phyloP scores from a whole-genome alignment of 768 basidiomycete species.

The Pleurotus tuber-regium region DNA sequence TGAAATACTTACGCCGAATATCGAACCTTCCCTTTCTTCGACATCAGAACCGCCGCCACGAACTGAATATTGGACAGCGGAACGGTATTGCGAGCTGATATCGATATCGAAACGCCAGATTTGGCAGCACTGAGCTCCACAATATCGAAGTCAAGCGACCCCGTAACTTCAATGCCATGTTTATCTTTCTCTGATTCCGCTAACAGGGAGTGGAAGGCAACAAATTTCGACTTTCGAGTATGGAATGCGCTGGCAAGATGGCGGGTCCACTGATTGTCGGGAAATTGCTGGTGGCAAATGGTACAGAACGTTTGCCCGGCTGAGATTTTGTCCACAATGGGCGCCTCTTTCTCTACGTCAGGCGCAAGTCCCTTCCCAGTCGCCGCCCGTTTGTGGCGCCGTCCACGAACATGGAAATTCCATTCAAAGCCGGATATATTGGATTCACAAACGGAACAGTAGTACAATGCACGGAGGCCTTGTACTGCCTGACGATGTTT shows the following conservation, averaged over 20 bases:
- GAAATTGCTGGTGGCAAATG: constrained; percentile 25
- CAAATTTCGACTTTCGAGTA: constrained; percentile 32
- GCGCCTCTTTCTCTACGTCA: constrained; percentile 28
- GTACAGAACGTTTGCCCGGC: constrained; percentile 23
- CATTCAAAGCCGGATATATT: constrained; percentile 23
- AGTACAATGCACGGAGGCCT: constrained; percentile 17
- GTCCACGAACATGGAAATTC: constrained; percentile 21
- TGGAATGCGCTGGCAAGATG: constrained; percentile 33
- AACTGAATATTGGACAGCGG: constrained; percentile 28
- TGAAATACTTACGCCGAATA: constrained; percentile 25
- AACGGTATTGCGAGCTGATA: constrained; percentile 26
- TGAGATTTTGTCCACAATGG: constrained; percentile 15
- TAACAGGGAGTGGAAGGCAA: constrained; percentile 37
- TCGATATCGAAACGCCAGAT: constrained; percentile 17
- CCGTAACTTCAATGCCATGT: constrained; percentile 43
- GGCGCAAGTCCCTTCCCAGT: constrained; percentile 19
- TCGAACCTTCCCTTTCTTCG: constrained; percentile 23
- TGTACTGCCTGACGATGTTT: constrained; percentile 26
- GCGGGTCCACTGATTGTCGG: constrained; percentile 24
- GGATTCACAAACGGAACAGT: constrained; percentile 31
- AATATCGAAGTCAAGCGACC: constrained; percentile 49
- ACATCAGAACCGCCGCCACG: constrained; percentile 25
- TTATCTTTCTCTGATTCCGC: constrained; percentile 57
- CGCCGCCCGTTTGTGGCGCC: constrained; percentile 18
- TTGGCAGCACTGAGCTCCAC: constrained; percentile 35